Base-by-base conservation (phyloP, 2,329 filamentous ascomycete genomes). In the Ceratocystis ficicola region DNA sequence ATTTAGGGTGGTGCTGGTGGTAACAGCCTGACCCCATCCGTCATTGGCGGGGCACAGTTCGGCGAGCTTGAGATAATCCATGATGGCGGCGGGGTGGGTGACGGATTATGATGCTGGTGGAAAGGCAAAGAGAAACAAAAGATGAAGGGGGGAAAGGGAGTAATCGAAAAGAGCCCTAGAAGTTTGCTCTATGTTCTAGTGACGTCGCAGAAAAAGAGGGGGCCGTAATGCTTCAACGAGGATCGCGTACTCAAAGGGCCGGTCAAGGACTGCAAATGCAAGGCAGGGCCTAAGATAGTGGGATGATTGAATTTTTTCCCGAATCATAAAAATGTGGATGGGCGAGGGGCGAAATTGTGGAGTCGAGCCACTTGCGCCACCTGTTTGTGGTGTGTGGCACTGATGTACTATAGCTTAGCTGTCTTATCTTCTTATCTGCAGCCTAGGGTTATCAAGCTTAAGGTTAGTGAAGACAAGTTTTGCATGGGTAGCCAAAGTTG, bases 1-100 rank as follows among this genome's bases (percentile, higher is more conserved):
- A 75, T 95, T 87, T 73, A 97, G 84, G 69, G 89, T 96, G 70
- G 90, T 95, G 76, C 96, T 90, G 72, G 80, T 85, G 68, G 91
- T 88, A 71, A 88, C 84, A 68, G 88, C 77, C 65, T 93, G 93
- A 68, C 94, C 94, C 94, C 94, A 99, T 76, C 86, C 84, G 72
- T 90, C 87, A 74, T 87, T 86, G 66, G 86, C 80, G 69, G 87
- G 88, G 73, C 90, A 84, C 73, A 84, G 81, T 73, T 86, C 79
- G 74, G 90, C 87, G 70, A 91, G 82, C 72, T 86, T 81, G 70
- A 83, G 77, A 70, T 76, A 78, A 71, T 78, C 76, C 66, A 68
- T 68, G 46, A 59, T 63, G 32, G 57, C 20, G 48, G 48, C 5
- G 52, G 52, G 46, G 46, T 57, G 32, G 44, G 12, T 20, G 48